phyloP scores from a whole-genome alignment of 2,329 filamentous ascomycete species.

The Microdochium bolleyi region DNA sequence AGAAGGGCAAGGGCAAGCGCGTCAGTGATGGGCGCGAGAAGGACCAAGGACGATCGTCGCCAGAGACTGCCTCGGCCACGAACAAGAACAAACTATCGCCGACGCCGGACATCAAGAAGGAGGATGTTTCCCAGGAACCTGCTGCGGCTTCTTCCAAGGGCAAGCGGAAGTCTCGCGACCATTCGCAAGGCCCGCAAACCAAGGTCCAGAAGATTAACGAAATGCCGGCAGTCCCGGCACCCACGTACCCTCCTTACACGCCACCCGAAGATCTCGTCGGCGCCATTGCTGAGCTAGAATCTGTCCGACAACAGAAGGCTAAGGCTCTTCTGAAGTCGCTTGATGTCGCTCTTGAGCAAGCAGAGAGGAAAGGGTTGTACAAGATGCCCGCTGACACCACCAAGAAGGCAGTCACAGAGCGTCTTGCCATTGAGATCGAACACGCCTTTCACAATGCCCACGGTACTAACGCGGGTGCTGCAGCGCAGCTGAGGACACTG shows the following conservation, averaged over 20 bases:
- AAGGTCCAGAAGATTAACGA: constrained; percentile 51
- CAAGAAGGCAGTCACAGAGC: constrained; percentile 56
- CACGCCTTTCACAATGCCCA: constrained; percentile 55
- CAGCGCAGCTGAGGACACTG: constrained; percentile 64
- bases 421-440: constrained; percentile 73
- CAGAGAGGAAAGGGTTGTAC: constrained; percentile 59
- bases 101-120: constrained; percentile 33
- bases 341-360: constrained; percentile 52
- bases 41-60: constrained; percentile 31
- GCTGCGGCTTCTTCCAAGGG: constrained; percentile 28
- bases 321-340: constrained; percentile 66
- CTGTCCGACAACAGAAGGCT: constrained; percentile 59
- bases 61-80: constrained; percentile 13
- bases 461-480: constrained; percentile 42
- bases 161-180: constrained; percentile 52
- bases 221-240: constrained; percentile 24
- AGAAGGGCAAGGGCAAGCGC: constrained; percentile 57
- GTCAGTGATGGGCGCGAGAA: constrained; percentile 47
- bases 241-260: constrained; percentile 30
- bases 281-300: constrained; percentile 47
- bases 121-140: constrained; percentile 23
- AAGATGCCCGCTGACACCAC: constrained; percentile 55
- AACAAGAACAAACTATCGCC: constrained; percentile 29
- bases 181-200: constrained; percentile 38
- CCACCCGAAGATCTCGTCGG: constrained; percentile 43